Conservation (phyloP, 1,284 basidiomycete species). For the Hymenochaete sp. region DNA sequence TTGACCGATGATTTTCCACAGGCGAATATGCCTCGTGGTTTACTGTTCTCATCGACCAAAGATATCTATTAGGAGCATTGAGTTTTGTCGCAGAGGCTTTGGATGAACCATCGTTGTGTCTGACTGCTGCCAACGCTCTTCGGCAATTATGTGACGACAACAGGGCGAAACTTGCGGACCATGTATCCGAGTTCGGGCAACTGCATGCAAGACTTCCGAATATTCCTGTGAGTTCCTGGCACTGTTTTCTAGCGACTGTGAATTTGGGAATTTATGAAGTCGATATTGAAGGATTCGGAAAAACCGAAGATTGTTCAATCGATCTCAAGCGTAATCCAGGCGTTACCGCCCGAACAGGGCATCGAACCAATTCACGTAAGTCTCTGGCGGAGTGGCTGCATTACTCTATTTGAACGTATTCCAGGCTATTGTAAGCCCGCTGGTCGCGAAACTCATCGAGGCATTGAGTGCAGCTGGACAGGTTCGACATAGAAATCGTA, state of each 20-base stretch:
- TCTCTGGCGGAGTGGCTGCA: constrained; percentile 2
- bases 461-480: constrained; percentile 45
- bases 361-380: constrained; percentile 70
- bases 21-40: constrained; percentile 85
- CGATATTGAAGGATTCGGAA: constrained; percentile 58
- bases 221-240: constrained; percentile 53
- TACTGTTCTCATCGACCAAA: constrained; percentile 40
- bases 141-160: constrained; percentile 85
- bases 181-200: constrained; percentile 76
- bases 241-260: constrained; percentile 1
- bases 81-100: constrained; percentile 69
- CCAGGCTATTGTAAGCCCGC: constrained; percentile 68
- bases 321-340: constrained; percentile 85
- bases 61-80: constrained; percentile 49
- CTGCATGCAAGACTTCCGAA: constrained; percentile 67
- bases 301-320: constrained; percentile 84
- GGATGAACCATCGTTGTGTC: constrained; percentile 53
- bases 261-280: not conserved
- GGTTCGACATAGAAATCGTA: constrained; percentile 29
- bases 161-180: constrained; percentile 65
- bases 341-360: constrained; percentile 65
- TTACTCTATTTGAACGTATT: constrained; percentile 1
- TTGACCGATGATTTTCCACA: constrained; percentile 25
- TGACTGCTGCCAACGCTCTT: constrained; percentile 71
- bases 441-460: constrained; percentile 59